A percentile compares a stretch with the other conserved stretches of the same genome.
These are phyloP conservation scores for Serpula lacrymans DNA, from an alignment of 768 basidiomycete genomes.

Conservation along the genomic window DNA sequence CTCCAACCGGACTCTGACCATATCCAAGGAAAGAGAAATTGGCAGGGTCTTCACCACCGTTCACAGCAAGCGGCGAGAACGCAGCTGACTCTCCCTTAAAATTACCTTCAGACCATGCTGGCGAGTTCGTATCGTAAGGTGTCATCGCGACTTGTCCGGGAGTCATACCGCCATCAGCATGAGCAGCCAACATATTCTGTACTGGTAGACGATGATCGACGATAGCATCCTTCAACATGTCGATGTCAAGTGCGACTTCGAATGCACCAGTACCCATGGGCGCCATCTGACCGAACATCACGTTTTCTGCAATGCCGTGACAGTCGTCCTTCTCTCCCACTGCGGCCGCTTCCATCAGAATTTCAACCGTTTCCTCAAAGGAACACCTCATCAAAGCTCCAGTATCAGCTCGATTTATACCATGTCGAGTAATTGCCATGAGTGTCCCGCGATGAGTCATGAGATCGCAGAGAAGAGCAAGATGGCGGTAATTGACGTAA, in stretches of 20 bases:
- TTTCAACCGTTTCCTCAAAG: constrained; percentile 99
- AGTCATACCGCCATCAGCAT: constrained; percentile 85
- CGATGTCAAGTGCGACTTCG: constrained; percentile 93
- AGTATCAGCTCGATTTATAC: constrained; percentile 99
- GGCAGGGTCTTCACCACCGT: constrained; percentile 78
- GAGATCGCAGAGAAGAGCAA: constrained; percentile 93
- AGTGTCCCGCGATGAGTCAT: constrained; percentile 95
- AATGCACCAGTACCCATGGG: constrained; percentile 99
- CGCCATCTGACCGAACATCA: constrained; percentile 99
- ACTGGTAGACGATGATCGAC: constrained; percentile 93
- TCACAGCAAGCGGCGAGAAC: constrained; percentile 93
- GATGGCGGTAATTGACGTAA: constrained; percentile 97
- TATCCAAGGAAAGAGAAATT: constrained; percentile 74
- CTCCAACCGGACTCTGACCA: constrained; percentile 82
- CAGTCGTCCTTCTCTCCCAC: constrained; percentile 99
- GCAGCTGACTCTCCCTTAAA: constrained; percentile 85
- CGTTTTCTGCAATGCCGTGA: constrained; percentile 97
- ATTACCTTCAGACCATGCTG: constrained; percentile 71
- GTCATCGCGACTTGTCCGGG: constrained; percentile 93
- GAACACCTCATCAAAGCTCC: constrained; percentile 98
- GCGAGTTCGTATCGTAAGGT: constrained; percentile 91
- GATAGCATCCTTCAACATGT: constrained; percentile 98
- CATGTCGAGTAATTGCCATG: constrained; percentile 99
- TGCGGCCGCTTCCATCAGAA: constrained; percentile 97
- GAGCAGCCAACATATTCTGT: constrained; percentile 73